Base-by-base conservation (phyloP, 2,329 filamentous ascomycete genomes). In the Penicillium decumbens region DNA sequence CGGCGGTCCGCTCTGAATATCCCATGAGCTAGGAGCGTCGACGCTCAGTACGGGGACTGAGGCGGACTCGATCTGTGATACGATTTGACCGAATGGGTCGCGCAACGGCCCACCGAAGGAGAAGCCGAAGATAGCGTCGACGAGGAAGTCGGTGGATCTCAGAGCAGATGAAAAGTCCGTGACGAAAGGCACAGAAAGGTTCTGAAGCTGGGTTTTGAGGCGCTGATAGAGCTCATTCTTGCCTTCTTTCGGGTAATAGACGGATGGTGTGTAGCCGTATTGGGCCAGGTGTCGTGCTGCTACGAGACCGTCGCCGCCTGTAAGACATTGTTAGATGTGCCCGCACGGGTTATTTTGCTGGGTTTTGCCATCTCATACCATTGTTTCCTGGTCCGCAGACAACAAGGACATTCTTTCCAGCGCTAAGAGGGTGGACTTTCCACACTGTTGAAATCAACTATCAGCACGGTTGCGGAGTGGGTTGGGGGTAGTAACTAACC, bases 101-200 rank as follows among this genome's bases (percentile, higher is more conserved):
- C 93, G 84, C 45, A 98, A 85, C 57, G 93, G 85, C 6, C 91
- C 92, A 1, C 84, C 85, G 74, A 98, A 98, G 53, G 87, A 93
- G 75, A 98, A 98, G 6, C 88, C 90, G 66, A 98, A 98, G 54
- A 98, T 89, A 8, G 93, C 89, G 70, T 98, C 93, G 50, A 98
- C 77, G 45, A 98, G 74, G 58, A 95, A 87, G 65, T 96, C 87
- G 2, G 87, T 80, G 45, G 82, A 77, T 40, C 76, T 72, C 6
- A 95, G 68, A 4, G 88, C 85, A 4, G 73, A 60, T 2, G 77
- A 66, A 61, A 97, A 95, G 68, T 96, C 88, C 13, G 88, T 80
- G 13, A 85, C 85, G 68, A 97, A 95, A 1, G 88, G 88, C 25
- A 98, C 77, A 9, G 85, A 78, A 47, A 97, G 82, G 65, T 92